These are phyloP conservation scores for Fonsecaea pedrosoi DNA, from an alignment of 2,329 filamentous ascomycete genomes.

Conservation along the genomic window DNA sequence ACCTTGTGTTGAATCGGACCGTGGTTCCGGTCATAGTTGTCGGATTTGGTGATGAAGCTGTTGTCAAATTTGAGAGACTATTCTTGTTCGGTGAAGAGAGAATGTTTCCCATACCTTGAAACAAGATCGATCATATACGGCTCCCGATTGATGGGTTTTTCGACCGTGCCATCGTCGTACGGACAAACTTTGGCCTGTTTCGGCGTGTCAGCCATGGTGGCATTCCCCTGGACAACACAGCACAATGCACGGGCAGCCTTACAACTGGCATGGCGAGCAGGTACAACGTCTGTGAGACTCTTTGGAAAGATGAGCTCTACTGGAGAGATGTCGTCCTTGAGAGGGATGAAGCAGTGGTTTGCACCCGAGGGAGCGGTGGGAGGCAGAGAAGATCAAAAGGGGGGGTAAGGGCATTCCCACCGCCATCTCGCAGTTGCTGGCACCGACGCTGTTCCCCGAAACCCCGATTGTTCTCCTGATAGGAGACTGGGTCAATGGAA, in stretches of 20 bases:
- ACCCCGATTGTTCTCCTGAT: neutral
- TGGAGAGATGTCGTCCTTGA: neutral
- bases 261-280: conserved; percentile 20
- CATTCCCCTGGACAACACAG: neutral
- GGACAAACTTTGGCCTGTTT: conserved; percentile 32
- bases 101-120: conserved; percentile 39
- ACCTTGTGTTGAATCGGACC: conserved; percentile 57
- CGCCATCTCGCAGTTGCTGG: conserved; percentile 11
- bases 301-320: neutral
- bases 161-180: conserved; percentile 36
- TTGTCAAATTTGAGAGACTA: conserved; percentile 3
- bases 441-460: conserved; percentile 13
- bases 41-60: conserved; percentile 59
- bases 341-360: neutral
- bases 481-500: neutral
- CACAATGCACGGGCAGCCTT: conserved; percentile 5
- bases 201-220: conserved; percentile 11
- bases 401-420: conserved; percentile 8
- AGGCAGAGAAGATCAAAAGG: neutral
- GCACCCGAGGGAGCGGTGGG: neutral
- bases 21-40: conserved; percentile 65
- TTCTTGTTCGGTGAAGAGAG: neutral
- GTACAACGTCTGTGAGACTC: neutral
- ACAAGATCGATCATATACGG: conserved; percentile 43
- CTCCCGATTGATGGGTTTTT: conserved; percentile 47